Percentiles rank a stretch among this genome's conserved stretches.
Evolutionary conservation across 2,329 filamentous ascomycete genomes (phyloP).

Genomic region (Aspergillus pseudotamarii): DNA sequence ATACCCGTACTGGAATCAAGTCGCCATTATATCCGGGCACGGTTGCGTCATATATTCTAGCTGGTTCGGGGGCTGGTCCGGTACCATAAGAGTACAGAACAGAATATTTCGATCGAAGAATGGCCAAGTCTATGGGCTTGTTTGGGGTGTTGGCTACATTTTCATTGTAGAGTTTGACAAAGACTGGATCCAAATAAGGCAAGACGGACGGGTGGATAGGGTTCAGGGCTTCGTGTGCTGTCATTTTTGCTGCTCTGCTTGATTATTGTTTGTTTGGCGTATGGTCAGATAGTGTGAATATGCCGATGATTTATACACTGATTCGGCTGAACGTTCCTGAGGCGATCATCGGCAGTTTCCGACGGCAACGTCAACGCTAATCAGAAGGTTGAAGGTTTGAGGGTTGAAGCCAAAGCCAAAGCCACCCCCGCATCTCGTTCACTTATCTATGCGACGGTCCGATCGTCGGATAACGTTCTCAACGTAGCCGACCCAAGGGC

Average conservation of each 20-base stretch:
- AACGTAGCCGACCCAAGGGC: not conserved
- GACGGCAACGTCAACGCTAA: not conserved
- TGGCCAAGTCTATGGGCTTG: conserved; percentile 44
- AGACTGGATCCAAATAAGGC: conserved; percentile 51
- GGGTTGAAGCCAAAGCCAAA: not conserved
- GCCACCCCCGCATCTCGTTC: conserved; percentile 18
- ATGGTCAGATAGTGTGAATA: not conserved
- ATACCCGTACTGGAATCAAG: conserved; percentile 46
- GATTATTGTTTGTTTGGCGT: not conserved
- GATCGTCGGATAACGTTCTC: not conserved
- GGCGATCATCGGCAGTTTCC: not conserved
- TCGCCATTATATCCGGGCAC: conserved; percentile 38
- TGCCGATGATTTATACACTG: not conserved
- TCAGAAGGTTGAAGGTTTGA: not conserved
- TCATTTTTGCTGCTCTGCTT: not conserved
- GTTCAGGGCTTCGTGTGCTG: conserved; percentile 49
- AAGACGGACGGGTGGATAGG: conserved; percentile 53
- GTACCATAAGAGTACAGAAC: conserved; percentile 51
- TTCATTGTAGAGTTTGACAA: conserved; percentile 53
- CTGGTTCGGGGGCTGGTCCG: conserved; percentile 46
- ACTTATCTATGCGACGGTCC: conserved; percentile 31
- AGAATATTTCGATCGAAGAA: conserved; percentile 48
- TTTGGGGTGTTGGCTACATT: conserved; percentile 47
- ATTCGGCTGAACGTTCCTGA: not conserved
- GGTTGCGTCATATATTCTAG: conserved; percentile 42